Conservation (phyloP, 176 grass and related monocot genomes). For the Hyparrhenia diplandra region DNA sequence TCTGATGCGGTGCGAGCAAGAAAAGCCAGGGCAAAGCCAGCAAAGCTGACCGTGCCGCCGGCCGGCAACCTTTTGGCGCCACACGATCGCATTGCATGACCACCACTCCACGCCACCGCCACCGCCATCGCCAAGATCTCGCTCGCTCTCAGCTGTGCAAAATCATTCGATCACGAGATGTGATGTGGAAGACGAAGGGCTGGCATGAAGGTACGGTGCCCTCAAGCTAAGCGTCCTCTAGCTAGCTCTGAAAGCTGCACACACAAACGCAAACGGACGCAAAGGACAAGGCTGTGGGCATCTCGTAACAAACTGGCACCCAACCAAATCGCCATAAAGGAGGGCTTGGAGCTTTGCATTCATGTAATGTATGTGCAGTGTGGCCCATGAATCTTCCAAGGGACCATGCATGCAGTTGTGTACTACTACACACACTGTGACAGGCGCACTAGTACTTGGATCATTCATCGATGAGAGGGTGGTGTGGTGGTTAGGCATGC, state of each 20-base stretch:
- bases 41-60: background rate
- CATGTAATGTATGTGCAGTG: background rate
- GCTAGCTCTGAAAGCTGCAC: background rate
- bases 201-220: background rate
- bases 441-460: background rate
- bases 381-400: conserved; percentile 56
- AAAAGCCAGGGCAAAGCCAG: background rate
- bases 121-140: background rate
- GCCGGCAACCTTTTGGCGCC: conserved; percentile 32
- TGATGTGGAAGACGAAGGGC: background rate
- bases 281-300: conserved; percentile 41
- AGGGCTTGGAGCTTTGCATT: conserved; percentile 28
- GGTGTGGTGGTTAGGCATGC: conserved; percentile 38
- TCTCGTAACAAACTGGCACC: conserved; percentile 36
- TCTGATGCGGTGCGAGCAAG: background rate
- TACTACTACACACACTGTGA: conserved; percentile 11
- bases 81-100: conserved; percentile 18
- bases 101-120: background rate
- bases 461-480: background rate
- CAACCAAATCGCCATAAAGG: conserved; percentile 49
- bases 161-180: too few species aligned
- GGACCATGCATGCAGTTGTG: conserved; percentile 9
- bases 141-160: background rate
- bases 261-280: background rate
- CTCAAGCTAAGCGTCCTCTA: background rate